Conservation (phyloP, 352 stramenopile species). For the Phytophthora constricta region DNA sequence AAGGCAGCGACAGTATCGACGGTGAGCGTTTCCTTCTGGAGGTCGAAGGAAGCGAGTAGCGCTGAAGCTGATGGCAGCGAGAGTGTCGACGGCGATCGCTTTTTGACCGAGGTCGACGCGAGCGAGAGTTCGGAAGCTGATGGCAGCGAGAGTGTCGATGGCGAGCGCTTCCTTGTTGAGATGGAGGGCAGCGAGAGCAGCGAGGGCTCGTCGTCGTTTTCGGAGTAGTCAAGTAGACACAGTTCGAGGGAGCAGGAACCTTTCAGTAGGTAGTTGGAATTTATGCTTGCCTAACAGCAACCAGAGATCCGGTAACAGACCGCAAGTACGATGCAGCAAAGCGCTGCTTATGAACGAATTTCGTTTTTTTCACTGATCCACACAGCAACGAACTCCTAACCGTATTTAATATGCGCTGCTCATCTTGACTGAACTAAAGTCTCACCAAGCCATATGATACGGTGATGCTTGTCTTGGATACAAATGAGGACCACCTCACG, state of each 20-base stretch:
- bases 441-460: too few species aligned
- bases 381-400: too few species aligned
- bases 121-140: neutral
- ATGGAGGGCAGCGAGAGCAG: neutral
- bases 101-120: neutral
- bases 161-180: neutral
- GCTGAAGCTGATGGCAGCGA: neutral
- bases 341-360: too few species aligned
- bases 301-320: too few species aligned
- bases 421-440: too few species aligned
- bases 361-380: too few species aligned
- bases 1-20: neutral
- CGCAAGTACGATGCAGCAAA: too few species aligned
- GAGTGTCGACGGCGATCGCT: neutral
- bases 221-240: neutral
- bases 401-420: too few species aligned
- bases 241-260: neutral
- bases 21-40: neutral
- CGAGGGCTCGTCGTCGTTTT: neutral
- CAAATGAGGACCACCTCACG: too few species aligned
- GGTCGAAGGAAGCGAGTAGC: neutral
- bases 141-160: neutral
- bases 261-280: neutral
- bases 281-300: too few species aligned
- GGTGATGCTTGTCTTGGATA: too few species aligned